Evolutionary conservation across 208 protist species (phyloP).

Genomic region (Trypanosoma melophagium): DNA sequence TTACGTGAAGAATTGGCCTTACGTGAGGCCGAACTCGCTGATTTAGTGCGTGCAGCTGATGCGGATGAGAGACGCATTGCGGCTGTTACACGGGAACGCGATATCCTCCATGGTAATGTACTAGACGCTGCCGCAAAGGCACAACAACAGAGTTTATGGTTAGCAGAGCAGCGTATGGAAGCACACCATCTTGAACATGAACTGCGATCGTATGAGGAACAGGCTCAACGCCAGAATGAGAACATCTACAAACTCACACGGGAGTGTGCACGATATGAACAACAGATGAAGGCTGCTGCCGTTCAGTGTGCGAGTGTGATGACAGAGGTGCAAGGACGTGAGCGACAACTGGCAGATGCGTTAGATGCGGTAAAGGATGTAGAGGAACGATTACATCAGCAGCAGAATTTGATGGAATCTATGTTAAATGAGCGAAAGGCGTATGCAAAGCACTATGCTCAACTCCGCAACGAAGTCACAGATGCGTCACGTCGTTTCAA

Average conservation of each 20-base stretch:
- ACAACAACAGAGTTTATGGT: slow-evolving; percentile 74
- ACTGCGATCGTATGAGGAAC: slow-evolving; percentile 77
- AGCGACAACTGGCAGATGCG: slow-evolving; percentile 80
- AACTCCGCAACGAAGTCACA: slow-evolving; percentile 92
- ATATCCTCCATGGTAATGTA: slow-evolving; percentile 77
- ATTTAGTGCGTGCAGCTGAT: slow-evolving; percentile 33
- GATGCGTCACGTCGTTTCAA: slow-evolving; percentile 94
- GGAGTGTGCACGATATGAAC: slow-evolving; percentile 82
- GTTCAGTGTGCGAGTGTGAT: slow-evolving; percentile 78
- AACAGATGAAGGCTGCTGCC: slow-evolving; percentile 61
- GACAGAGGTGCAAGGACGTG: slow-evolving; percentile 85
- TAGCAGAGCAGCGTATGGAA: slow-evolving; percentile 80
- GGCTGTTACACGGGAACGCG: slow-evolving; percentile 55
- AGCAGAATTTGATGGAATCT: slow-evolving; percentile 88
- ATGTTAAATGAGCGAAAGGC: slow-evolving; percentile 95
- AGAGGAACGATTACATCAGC: slow-evolving; percentile 56
- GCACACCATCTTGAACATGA: slow-evolving; percentile 89
- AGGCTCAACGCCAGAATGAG: slow-evolving; percentile 87
- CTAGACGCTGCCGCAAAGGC: slow-evolving; percentile 51
- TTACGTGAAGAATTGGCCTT: slow-evolving; percentile 40
- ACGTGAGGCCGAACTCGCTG: slow-evolving; percentile 61
- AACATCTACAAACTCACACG: slow-evolving; percentile 86
- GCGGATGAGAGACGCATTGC: slow-evolving; percentile 40
- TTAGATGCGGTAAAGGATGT: slow-evolving; percentile 78
- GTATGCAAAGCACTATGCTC: slow-evolving; percentile 95